Evolutionary conservation across 768 basidiomycete genomes (phyloP).

Genomic region (Rhodosporidiobolus sp.): DNA sequence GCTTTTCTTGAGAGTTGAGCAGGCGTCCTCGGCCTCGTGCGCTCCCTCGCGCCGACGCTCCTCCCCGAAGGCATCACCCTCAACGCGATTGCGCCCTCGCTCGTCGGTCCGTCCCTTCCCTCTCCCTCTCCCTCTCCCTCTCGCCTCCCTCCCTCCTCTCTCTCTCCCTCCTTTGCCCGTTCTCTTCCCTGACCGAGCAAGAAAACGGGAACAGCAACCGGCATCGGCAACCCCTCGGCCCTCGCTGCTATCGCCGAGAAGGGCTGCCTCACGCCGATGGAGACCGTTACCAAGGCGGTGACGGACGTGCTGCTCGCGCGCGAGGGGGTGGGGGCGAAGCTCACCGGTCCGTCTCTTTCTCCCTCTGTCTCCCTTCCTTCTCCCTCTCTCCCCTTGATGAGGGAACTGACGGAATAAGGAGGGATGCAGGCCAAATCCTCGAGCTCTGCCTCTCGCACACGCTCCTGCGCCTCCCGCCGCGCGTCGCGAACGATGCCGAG

Average conservation of each 20-base stretch:
- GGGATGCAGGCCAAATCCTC: conserved; percentile 5
- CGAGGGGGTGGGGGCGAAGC: background rate
- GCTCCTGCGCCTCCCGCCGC: background rate
- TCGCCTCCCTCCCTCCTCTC: background rate
- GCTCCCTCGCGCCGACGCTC: background rate
- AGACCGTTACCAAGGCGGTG: background rate
- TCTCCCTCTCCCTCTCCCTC: background rate
- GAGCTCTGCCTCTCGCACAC: background rate
- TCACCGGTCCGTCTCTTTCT: background rate
- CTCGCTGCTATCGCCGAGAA: background rate
- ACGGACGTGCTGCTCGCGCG: background rate
- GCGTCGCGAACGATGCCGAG: background rate
- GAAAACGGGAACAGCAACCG: background rate
- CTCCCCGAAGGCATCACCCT: background rate
- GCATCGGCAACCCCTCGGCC: conserved; percentile 1
- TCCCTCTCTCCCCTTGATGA: background rate
- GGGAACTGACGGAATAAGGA: background rate
- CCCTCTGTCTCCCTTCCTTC: background rate
- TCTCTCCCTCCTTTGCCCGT: background rate
- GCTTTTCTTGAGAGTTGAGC: background rate
- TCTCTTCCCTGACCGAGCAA: background rate
- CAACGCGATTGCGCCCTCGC: conserved; percentile 3
- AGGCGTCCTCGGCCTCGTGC: background rate
- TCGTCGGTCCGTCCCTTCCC: conserved; percentile 1
- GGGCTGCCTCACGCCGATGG: background rate